A percentile compares a stretch with the other conserved stretches of the same genome.
Evolutionary conservation across 2,329 filamentous ascomycete species (phyloP).

Genomic region (Sclerotinia minor): DNA sequence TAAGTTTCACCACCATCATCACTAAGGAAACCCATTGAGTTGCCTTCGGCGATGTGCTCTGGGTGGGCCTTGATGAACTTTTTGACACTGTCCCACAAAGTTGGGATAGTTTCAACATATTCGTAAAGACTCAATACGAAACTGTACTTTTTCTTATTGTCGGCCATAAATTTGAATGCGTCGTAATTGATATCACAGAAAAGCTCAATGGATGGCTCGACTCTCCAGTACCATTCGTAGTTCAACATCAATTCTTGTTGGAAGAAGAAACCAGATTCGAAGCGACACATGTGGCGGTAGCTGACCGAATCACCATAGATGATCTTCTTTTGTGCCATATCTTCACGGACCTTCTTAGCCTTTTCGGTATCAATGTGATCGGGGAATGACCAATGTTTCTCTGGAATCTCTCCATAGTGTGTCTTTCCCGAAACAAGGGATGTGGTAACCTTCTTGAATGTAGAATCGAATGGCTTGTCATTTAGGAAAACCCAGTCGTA

Average conservation of each 20-base stretch:
- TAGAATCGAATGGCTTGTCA: constrained; percentile 88
- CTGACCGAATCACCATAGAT: constrained; percentile 97
- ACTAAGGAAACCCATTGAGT: constrained; percentile 88
- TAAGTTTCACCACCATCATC: constrained; percentile 90
- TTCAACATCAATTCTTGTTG: constrained; percentile 89
- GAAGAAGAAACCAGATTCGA: constrained; percentile 99
- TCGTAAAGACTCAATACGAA: constrained; percentile 95
- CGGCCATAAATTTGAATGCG: constrained; percentile 93
- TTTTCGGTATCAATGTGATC: constrained; percentile 94
- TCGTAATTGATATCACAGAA: constrained; percentile 96
- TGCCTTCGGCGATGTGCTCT: constrained; percentile 79
- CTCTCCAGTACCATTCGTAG: constrained; percentile 99
- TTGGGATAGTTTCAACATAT: constrained; percentile 91
- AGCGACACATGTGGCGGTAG: constrained; percentile 99
- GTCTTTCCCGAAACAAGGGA: constrained; percentile 91
- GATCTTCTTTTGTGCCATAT: constrained; percentile 92
- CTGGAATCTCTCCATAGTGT: constrained; percentile 83
- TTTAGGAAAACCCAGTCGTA: constrained; percentile 99
- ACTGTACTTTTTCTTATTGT: constrained; percentile 97
- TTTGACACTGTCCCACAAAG: constrained; percentile 92
- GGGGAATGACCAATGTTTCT: constrained; percentile 97
- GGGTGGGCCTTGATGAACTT: constrained; percentile 90
- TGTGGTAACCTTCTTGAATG: constrained; percentile 88
- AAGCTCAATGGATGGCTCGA: constrained; percentile 94
- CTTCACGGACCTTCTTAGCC: constrained; percentile 84